These are phyloP conservation scores for Herpetomonas tarakana DNA, from an alignment of 208 protist genomes.

Conservation along the genomic window DNA sequence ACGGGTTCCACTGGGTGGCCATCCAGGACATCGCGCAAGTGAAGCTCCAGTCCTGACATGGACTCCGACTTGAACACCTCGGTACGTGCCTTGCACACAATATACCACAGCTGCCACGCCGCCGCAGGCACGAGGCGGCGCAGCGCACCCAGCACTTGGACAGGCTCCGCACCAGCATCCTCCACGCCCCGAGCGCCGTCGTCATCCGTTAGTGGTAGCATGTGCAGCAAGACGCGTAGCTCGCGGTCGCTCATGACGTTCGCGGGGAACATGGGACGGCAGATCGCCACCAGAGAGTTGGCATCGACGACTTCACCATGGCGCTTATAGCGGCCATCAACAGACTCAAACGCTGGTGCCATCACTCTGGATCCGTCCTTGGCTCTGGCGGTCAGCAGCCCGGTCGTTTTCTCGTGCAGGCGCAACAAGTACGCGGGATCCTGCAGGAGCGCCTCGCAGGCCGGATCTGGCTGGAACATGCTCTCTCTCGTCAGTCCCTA, in stretches of 20 bases:
- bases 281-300: constrained; percentile 14
- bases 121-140: constrained; percentile 26
- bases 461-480: constrained; percentile 15
- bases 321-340: constrained; percentile 22
- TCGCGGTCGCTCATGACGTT: constrained; percentile 41
- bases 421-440: constrained; percentile 35
- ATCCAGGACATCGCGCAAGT: constrained; percentile 26
- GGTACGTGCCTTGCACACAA: constrained; percentile 9
- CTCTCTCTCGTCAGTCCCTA: constrained; percentile 29
- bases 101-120: constrained; percentile 17
- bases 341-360: constrained; percentile 16
- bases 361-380: constrained; percentile 9
- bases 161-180: constrained; percentile 13
- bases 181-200: constrained; percentile 6
- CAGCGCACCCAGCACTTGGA: constrained; percentile 17
- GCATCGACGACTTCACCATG: constrained; percentile 8
- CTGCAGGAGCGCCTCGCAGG: constrained; percentile 20
- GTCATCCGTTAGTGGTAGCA: constrained; percentile 29
- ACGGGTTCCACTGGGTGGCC: constrained; percentile 19
- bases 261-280: constrained; percentile 47
- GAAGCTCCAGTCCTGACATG: constrained; percentile 38
- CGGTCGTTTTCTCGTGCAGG: constrained; percentile 18
- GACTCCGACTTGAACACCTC: constrained; percentile 19
- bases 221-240: constrained; percentile 41
- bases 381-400: constrained; percentile 18